These are phyloP conservation scores for Lindgomyces ingoldianus DNA, from an alignment of 495 filamentous ascomycete species.

Conservation along the genomic window DNA sequence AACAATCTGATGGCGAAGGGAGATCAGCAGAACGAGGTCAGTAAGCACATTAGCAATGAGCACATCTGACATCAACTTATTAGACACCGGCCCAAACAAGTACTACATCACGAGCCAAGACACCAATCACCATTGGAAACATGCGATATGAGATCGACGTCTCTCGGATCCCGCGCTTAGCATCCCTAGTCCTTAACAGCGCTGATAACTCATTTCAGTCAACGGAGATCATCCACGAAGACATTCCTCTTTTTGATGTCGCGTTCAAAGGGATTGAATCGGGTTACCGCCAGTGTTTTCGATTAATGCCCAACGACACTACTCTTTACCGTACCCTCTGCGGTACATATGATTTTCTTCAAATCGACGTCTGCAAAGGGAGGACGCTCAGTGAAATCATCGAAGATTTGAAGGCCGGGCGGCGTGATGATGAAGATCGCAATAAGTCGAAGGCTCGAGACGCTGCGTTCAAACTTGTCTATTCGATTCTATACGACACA, in stretches of 20 bases:
- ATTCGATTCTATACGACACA: conserved; percentile 5
- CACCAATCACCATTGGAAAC: background rate
- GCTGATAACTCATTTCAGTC: background rate
- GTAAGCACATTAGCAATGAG: conserved; percentile 7
- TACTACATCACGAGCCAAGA: conserved; percentile 2
- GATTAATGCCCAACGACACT: background rate
- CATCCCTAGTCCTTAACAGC: background rate
- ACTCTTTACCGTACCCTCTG: conserved; percentile 9
- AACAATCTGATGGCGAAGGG: conserved; percentile 5
- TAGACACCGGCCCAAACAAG: conserved; percentile 4
- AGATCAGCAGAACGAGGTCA: background rate
- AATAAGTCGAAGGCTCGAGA: conserved; percentile 6
- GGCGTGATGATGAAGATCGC: conserved; percentile 4
- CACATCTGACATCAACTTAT: background rate
- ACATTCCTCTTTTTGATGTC: background rate
- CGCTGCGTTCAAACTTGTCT: conserved; percentile 10
- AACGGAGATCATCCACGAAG: background rate
- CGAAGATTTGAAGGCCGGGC: conserved; percentile 3
- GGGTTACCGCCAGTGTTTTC: conserved; percentile 13
- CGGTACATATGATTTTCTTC: conserved; percentile 7
- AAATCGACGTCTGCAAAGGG: conserved; percentile 6
- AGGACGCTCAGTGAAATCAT: conserved; percentile 10
- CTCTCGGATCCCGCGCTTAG: background rate
- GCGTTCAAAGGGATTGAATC: conserved; percentile 4
- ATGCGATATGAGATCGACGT: background rate